Evolutionary conservation across 2,329 filamentous ascomycete species (phyloP).

Genomic region (Colletotrichum trifolii): DNA sequence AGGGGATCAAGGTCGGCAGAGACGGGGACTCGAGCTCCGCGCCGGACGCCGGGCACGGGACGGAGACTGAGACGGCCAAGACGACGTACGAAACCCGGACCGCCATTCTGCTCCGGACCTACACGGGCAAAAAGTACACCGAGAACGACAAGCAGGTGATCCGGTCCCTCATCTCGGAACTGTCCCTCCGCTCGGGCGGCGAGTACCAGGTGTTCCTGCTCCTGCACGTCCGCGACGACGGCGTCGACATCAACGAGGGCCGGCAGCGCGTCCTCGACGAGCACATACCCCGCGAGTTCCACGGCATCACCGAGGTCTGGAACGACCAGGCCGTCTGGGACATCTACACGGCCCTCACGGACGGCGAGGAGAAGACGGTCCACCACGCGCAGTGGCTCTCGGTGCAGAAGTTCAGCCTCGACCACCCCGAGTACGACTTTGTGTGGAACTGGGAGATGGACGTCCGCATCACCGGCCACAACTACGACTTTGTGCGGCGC

Average conservation of each 20-base stretch:
- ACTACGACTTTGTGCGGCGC: conserved; percentile 81
- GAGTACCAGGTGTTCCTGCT: conserved; percentile 85
- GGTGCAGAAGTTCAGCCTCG: conserved; percentile 79
- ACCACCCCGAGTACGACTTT: conserved; percentile 82
- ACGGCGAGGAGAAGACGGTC: conserved; percentile 64
- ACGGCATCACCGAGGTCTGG: conserved; percentile 78
- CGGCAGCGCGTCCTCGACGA: conserved; percentile 71
- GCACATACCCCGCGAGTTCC: conserved; percentile 76
- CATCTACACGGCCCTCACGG: conserved; percentile 81
- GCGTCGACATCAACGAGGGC: conserved; percentile 63
- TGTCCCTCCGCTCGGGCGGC: conserved; percentile 79
- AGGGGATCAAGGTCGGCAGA: conserved; percentile 12
- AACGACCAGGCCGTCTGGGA: conserved; percentile 78
- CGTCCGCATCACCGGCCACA: conserved; percentile 80
- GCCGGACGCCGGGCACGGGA: not conserved
- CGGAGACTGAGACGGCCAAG: conserved; percentile 12
- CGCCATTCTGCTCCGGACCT: conserved; percentile 80
- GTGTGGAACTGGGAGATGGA: conserved; percentile 93
- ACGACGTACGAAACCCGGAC: conserved; percentile 59
- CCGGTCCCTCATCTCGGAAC: conserved; percentile 81
- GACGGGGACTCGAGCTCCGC: not conserved
- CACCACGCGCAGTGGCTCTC: conserved; percentile 76
- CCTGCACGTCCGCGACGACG: conserved; percentile 78
- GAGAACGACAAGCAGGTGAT: conserved; percentile 83
- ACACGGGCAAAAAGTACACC: conserved; percentile 79